phyloP scores from a whole-genome alignment of 2,329 filamentous ascomycete species.

The Penicillium crustosum region DNA sequence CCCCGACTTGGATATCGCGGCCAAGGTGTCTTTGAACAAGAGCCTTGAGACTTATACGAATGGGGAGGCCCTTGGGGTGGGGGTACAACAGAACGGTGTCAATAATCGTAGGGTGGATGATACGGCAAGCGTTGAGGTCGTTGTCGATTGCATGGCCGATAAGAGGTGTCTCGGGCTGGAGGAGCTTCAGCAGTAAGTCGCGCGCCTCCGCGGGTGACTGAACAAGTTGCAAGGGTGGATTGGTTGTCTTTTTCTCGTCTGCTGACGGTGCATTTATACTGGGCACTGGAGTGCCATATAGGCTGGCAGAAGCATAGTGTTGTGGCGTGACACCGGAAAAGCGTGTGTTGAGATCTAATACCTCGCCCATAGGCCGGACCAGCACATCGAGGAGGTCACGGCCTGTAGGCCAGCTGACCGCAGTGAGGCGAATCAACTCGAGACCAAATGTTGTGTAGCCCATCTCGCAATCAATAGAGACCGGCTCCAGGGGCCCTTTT shows the following conservation, averaged over 20 bases:
- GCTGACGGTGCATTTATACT: conserved; percentile 23
- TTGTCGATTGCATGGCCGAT: conserved; percentile 96
- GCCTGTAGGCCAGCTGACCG: conserved; percentile 79
- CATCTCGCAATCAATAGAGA: conserved; percentile 97
- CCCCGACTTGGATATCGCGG: conserved; percentile 73
- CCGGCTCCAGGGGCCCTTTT: conserved; percentile 44
- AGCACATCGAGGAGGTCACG: conserved; percentile 77
- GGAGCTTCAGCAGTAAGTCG: conserved; percentile 70
- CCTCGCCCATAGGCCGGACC: conserved; percentile 77
- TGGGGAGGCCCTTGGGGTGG: conserved; percentile 69
- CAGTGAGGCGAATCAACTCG: conserved; percentile 86
- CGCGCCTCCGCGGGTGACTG: conserved; percentile 73
- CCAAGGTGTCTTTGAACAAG: conserved; percentile 70
- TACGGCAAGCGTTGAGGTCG: conserved; percentile 79
- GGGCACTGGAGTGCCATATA: conserved; percentile 46
- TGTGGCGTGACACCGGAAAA: conserved; percentile 85
- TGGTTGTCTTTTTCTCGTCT: conserved; percentile 22
- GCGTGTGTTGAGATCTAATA: conserved; percentile 86
- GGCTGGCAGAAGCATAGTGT: conserved; percentile 68
- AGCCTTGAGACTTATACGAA: conserved; percentile 72
- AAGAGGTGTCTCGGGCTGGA: conserved; percentile 75
- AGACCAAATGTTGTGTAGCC: conserved; percentile 86
- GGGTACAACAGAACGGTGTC: conserved; percentile 86
- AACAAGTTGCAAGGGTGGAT: conserved; percentile 67
- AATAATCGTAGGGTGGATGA: conserved; percentile 81